A percentile compares a stretch with the other conserved stretches of the same genome.
Evolutionary conservation across 371 early-diverging fungal species (phyloP).

Genomic region (Rhizopus delemar): DNA sequence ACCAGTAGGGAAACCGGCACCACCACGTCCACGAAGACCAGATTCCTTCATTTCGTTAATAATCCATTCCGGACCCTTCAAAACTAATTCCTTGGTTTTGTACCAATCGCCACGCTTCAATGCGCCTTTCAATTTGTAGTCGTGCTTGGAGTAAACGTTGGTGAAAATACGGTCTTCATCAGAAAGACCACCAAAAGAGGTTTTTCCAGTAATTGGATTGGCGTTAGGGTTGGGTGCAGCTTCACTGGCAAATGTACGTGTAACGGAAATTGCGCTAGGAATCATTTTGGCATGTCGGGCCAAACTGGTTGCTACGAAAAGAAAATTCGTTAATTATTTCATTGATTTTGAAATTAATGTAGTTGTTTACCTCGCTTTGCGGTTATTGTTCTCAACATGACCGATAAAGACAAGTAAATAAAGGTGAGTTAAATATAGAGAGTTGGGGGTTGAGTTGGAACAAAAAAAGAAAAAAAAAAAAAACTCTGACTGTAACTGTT

Average conservation of each 20-base stretch:
- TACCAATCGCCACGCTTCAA: constrained; percentile 96
- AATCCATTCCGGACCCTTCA: constrained; percentile 97
- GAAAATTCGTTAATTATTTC: background rate
- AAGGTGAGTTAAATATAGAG: constrained; percentile 26
- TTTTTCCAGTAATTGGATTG: constrained; percentile 51
- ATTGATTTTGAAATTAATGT: constrained; percentile 8
- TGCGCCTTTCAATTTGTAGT: constrained; percentile 88
- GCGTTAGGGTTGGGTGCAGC: constrained; percentile 49
- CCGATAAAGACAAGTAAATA: constrained; percentile 20
- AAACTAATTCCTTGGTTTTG: constrained; percentile 96
- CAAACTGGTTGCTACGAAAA: constrained; percentile 18
- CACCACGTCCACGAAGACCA: constrained; percentile 96
- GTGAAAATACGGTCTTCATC: constrained; percentile 97
- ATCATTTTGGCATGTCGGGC: constrained; percentile 29
- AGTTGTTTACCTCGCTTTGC: constrained; percentile 44
- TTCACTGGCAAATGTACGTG: constrained; percentile 52
- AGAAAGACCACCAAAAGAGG: constrained; percentile 73
- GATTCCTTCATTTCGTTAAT: constrained; percentile 95
- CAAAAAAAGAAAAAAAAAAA: constrained; percentile 16
- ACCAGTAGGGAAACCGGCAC: constrained; percentile 97
- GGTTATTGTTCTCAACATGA: constrained; percentile 49
- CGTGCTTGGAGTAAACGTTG: constrained; percentile 92
- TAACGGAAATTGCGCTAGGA: constrained; percentile 26
- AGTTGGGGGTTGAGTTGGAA: constrained; percentile 37
- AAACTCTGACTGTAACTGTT: background rate